These are phyloP conservation scores for Ilyonectria mors-panacis DNA, from an alignment of 2,329 filamentous ascomycete species.

Conservation along the genomic window DNA sequence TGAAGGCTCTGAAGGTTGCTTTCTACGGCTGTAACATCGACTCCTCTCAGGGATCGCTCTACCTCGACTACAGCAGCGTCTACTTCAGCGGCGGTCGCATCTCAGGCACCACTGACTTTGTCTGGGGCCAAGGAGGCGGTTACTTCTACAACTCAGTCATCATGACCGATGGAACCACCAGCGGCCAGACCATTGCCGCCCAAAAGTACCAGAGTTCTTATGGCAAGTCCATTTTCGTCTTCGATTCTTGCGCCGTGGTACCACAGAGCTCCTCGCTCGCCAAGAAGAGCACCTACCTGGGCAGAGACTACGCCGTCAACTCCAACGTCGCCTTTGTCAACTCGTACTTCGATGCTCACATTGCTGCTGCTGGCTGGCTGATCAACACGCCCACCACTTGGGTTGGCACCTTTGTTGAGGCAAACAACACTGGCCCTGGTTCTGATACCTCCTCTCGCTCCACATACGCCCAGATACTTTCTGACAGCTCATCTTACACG, in stretches of 20 bases:
- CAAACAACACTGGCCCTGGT: conserved; percentile 53
- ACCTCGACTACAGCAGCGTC: conserved; percentile 42
- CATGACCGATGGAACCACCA: conserved; percentile 28
- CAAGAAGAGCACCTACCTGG: conserved; percentile 46
- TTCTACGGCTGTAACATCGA: conserved; percentile 57
- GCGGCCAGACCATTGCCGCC: conserved; percentile 47
- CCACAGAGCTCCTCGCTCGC: conserved; percentile 47
- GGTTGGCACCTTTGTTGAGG: conserved; percentile 48
- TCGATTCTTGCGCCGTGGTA: conserved; percentile 58
- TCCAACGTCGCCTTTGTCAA: conserved; percentile 49
- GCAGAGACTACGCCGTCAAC: conserved; percentile 46
- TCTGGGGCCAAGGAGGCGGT: conserved; percentile 44
- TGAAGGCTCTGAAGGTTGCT: conserved; percentile 55
- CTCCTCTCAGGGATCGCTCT: conserved; percentile 41
- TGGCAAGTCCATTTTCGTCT: conserved; percentile 56
- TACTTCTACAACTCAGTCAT: conserved; percentile 46
- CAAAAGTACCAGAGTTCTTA: conserved; percentile 46
- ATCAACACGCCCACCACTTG: conserved; percentile 43
- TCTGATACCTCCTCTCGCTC: conserved; percentile 42
- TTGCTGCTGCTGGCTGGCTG: conserved; percentile 47
- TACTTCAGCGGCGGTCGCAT: conserved; percentile 41
- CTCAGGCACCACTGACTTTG: conserved; percentile 40
- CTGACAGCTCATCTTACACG: conserved; percentile 66
- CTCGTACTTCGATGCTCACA: conserved; percentile 49
- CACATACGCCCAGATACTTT: conserved; percentile 44